Evolutionary conservation across 2,329 filamentous ascomycete species (phyloP).

Genomic region (Conoideocrella luteorostrata): DNA sequence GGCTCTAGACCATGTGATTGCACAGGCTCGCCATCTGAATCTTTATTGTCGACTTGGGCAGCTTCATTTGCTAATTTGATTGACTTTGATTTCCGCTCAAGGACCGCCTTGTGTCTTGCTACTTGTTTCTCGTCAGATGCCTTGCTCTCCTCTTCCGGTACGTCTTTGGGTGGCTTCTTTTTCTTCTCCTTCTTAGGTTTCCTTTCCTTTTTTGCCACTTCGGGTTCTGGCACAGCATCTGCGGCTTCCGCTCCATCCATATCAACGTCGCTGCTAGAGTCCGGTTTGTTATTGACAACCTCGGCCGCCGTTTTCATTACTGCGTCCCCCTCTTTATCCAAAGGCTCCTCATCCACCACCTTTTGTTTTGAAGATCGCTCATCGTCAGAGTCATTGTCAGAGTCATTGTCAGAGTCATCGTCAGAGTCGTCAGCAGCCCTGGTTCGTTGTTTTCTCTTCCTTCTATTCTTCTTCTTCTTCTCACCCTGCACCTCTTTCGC

Average conservation of each 20-base stretch:
- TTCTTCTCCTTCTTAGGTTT: slow-evolving; percentile 12
- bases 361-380: slow-evolving; percentile 5
- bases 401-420: slow-evolving; percentile 9
- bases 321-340: neutral
- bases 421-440: slow-evolving; percentile 18
- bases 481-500: slow-evolving; percentile 1
- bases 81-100: slow-evolving; percentile 51
- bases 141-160: slow-evolving; percentile 14
- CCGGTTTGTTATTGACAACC: neutral
- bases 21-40: slow-evolving; percentile 23
- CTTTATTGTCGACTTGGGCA: slow-evolving; percentile 24
- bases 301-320: neutral
- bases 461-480: slow-evolving; percentile 25
- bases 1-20: slow-evolving; percentile 69
- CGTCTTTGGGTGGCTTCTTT: slow-evolving; percentile 21
- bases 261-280: neutral
- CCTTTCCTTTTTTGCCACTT: neutral
- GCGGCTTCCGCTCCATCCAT: slow-evolving; percentile 3
- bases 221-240: neutral
- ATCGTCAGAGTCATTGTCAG: slow-evolving; percentile 12
- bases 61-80: slow-evolving; percentile 41
- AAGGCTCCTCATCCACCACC: neutral
- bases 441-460: slow-evolving; percentile 28
- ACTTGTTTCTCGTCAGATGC: slow-evolving; percentile 22
- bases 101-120: slow-evolving; percentile 41